Evolutionary conservation across 768 basidiomycete genomes (phyloP).

Genomic region (Hygrocybe coccinea): DNA sequence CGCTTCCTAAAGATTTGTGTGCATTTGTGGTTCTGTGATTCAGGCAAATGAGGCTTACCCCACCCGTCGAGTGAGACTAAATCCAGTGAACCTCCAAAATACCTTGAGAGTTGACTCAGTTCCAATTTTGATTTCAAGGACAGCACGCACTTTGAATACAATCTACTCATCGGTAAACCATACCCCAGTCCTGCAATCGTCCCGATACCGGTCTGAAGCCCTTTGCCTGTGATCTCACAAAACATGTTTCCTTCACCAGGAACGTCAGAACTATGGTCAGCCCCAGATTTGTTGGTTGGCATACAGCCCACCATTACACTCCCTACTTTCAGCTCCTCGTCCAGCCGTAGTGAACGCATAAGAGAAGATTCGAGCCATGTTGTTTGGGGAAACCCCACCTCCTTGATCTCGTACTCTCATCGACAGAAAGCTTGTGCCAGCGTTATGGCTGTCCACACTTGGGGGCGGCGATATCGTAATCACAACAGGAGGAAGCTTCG

Average conservation of each 20-base stretch:
- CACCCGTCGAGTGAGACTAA: constrained; percentile 79
- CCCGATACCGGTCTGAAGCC: constrained; percentile 76
- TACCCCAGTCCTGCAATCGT: constrained; percentile 88
- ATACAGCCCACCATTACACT: constrained; percentile 63
- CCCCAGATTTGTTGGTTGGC: constrained; percentile 77
- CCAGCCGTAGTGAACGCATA: constrained; percentile 90
- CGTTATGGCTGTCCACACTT: constrained; percentile 21
- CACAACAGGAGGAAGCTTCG: constrained; percentile 55
- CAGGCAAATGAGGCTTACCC: constrained; percentile 45
- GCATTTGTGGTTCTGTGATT: constrained; percentile 9
- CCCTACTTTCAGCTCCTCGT: constrained; percentile 34
- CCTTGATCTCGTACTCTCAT: constrained; percentile 82
- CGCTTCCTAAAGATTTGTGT: constrained; percentile 40
- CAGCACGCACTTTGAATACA: constrained; percentile 54
- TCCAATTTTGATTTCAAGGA: constrained; percentile 14
- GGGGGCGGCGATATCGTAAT: constrained; percentile 64
- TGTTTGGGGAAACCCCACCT: constrained; percentile 70
- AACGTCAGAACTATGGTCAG: constrained; percentile 49
- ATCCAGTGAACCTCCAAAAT: constrained; percentile 84
- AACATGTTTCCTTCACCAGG: constrained; percentile 55
- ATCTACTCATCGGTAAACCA: constrained; percentile 74
- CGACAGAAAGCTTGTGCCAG: constrained; percentile 53
- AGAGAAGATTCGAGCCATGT: constrained; percentile 79
- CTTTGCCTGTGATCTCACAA: constrained; percentile 71
- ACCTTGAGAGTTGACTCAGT: constrained; percentile 36